Conservation (phyloP, 768 basidiomycete species). For the Termitomyces sp. region DNA sequence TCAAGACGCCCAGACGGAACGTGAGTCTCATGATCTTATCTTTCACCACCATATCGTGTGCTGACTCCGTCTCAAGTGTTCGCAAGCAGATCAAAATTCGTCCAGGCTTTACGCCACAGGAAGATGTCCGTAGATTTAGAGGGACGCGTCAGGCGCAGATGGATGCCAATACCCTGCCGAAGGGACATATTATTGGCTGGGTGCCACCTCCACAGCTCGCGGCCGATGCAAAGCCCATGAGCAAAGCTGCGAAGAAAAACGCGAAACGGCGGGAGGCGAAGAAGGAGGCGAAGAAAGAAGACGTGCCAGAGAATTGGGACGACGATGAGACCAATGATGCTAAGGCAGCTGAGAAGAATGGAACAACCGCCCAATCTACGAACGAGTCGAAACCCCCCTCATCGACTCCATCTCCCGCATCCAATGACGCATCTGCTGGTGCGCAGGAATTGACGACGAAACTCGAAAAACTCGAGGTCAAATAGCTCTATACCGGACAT, state of each 20-base stretch:
- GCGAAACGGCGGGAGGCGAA: conserved; percentile 78
- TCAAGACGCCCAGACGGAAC: conserved; percentile 81
- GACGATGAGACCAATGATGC: conserved; percentile 57
- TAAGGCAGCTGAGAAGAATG: conserved; percentile 8
- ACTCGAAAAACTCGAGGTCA: conserved; percentile 58
- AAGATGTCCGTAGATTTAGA: conserved; percentile 87
- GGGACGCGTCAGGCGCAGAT: conserved; percentile 72
- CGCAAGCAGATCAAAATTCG: conserved; percentile 89
- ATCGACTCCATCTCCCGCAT: conserved; percentile 2
- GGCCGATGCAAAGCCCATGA: conserved; percentile 44
- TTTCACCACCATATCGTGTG: conserved; percentile 11
- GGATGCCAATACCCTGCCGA: conserved; percentile 63
- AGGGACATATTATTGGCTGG: conserved; percentile 86
- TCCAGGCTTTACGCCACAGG: conserved; percentile 92
- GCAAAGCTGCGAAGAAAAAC: conserved; percentile 82
- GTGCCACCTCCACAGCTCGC: conserved; percentile 53
- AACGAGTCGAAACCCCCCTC: conserved; percentile 3
- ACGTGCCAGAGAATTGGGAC: conserved; percentile 81
- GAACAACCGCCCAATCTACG: background rate
- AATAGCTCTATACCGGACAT: conserved; percentile 28
- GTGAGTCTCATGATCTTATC: conserved; percentile 43
- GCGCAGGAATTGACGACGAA: conserved; percentile 40
- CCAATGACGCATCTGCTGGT: conserved; percentile 16
- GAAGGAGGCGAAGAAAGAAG: conserved; percentile 44
- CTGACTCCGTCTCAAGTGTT: conserved; percentile 44